A percentile compares a stretch with the other conserved stretches of the same genome.
These are phyloP conservation scores for Capronia americana DNA, from an alignment of 2,329 filamentous ascomycete species.

Conservation along the genomic window DNA sequence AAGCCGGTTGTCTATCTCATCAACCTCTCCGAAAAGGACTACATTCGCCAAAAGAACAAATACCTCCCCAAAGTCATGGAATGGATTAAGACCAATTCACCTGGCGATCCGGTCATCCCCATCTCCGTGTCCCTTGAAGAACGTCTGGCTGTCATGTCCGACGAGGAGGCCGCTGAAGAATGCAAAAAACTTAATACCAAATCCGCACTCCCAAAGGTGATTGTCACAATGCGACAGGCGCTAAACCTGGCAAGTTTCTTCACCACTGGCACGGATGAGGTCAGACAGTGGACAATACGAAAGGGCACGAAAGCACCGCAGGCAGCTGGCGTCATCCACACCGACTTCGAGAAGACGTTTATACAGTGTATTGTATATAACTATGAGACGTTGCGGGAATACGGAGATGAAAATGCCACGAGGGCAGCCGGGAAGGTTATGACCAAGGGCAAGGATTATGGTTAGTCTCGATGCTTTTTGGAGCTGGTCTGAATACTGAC, in stretches of 20 bases:
- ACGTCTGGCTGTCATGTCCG: slow-evolving; percentile 79
- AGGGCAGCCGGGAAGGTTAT: slow-evolving; percentile 95
- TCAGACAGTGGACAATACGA: slow-evolving; percentile 97
- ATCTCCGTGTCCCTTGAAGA: slow-evolving; percentile 94
- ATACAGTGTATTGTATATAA: slow-evolving; percentile 97
- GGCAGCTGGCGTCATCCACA: slow-evolving; percentile 96
- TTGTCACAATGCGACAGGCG: slow-evolving; percentile 89
- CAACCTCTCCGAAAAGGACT: slow-evolving; percentile 97
- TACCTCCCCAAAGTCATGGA: slow-evolving; percentile 89
- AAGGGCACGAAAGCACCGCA: slow-evolving; percentile 97
- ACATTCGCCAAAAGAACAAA: slow-evolving; percentile 99
- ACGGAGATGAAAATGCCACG: slow-evolving; percentile 85
- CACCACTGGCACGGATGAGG: slow-evolving; percentile 93
- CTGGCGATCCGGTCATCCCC: slow-evolving; percentile 88
- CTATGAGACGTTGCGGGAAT: slow-evolving; percentile 78
- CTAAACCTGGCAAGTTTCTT: slow-evolving; percentile 95
- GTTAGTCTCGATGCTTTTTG: slow-evolving; percentile 59
- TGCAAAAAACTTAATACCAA: slow-evolving; percentile 86
- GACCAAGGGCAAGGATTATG: slow-evolving; percentile 98
- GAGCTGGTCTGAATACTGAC: neutral
- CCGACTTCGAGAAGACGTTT: slow-evolving; percentile 99
- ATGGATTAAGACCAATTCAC: slow-evolving; percentile 91
- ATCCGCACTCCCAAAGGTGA: slow-evolving; percentile 88
- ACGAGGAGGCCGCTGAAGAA: slow-evolving; percentile 78
- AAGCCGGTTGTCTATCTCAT: slow-evolving; percentile 97